Conservation (phyloP, 2,329 filamentous ascomycete species). For the Verticillium longisporum region DNA sequence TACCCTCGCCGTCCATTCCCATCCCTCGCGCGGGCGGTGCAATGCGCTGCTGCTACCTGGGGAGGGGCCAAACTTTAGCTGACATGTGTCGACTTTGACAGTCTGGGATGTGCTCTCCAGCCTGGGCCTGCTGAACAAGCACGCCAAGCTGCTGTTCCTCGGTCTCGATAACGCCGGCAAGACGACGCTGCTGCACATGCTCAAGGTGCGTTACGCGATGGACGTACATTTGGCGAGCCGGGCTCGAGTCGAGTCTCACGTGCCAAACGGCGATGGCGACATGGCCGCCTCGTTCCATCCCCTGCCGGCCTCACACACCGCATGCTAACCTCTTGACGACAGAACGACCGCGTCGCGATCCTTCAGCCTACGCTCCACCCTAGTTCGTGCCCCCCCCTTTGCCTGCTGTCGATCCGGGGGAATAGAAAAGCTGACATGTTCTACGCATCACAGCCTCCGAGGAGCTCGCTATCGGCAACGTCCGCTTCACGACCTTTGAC, state of each 20-base stretch:
- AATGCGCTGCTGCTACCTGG: background rate
- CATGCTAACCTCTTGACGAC: conserved; percentile 1
- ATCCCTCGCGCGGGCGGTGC: background rate
- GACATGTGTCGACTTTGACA: conserved; percentile 17
- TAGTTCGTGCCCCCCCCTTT: conserved; percentile 48
- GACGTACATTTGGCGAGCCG: background rate
- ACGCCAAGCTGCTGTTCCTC: conserved; percentile 89
- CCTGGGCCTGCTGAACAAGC: conserved; percentile 87
- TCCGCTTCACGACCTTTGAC: conserved; percentile 92
- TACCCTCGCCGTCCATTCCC: conserved; percentile 1
- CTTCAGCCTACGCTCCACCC: conserved; percentile 87
- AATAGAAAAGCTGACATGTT: conserved; percentile 9
- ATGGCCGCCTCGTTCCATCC: background rate
- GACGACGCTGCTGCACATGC: conserved; percentile 89
- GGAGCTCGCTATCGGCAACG: conserved; percentile 87
- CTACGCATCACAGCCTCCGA: conserved; percentile 59
- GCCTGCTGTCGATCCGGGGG: conserved; percentile 12
- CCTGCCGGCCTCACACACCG: background rate
- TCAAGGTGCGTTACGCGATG: conserved; percentile 63
- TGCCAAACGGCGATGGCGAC: background rate
- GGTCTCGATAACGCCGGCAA: conserved; percentile 93
- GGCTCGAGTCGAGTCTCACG: background rate
- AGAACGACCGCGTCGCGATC: conserved; percentile 91
- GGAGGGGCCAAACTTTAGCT: conserved; percentile 10
- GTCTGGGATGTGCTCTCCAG: conserved; percentile 88